Evolutionary conservation across 1,139 yeast species (phyloP).

Genomic region (Blastobotrys persicus): DNA sequence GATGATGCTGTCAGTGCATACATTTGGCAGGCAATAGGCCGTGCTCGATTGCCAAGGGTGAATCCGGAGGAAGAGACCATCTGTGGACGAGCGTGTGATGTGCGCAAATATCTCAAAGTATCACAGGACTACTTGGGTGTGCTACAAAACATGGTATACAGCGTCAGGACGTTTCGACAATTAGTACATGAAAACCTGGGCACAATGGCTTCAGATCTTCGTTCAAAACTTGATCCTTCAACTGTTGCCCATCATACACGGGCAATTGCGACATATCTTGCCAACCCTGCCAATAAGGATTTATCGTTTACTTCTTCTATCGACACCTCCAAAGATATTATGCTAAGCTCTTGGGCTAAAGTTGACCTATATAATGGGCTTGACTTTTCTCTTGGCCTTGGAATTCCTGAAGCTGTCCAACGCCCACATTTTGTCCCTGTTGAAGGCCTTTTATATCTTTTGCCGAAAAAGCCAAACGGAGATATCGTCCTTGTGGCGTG

Average conservation of each 20-base stretch:
- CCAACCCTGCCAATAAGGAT: constrained; percentile 9
- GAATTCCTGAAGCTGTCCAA: constrained; percentile 20
- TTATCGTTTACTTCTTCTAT: constrained; percentile 14
- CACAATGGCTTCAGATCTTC: constrained; percentile 17
- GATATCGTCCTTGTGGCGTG: constrained; percentile 17
- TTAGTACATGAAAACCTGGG: constrained; percentile 19
- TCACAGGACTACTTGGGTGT: constrained; percentile 21
- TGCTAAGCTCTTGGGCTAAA: constrained; percentile 25
- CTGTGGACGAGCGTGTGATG: constrained; percentile 21
- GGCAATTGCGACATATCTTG: constrained; percentile 15
- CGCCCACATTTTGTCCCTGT: constrained; percentile 21
- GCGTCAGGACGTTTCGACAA: not conserved
- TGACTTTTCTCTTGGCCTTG: constrained; percentile 22
- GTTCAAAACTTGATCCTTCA: constrained; percentile 16
- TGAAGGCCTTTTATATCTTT: constrained; percentile 20
- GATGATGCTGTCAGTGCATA: constrained; percentile 23
- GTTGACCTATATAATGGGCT: constrained; percentile 13
- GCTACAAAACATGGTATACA: constrained; percentile 21
- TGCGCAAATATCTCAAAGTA: constrained; percentile 14
- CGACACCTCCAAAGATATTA: constrained; percentile 15
- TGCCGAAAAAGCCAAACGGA: constrained; percentile 21
- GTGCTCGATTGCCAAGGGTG: constrained; percentile 18
- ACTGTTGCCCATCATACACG: constrained; percentile 10
- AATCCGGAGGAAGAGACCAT: not conserved
- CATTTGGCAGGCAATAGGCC: constrained; percentile 19